Percentiles rank a stretch among this genome's conserved stretches.
Evolutionary conservation across 2,329 filamentous ascomycete genomes (phyloP).

Genomic region (Monosporascus sp.): DNA sequence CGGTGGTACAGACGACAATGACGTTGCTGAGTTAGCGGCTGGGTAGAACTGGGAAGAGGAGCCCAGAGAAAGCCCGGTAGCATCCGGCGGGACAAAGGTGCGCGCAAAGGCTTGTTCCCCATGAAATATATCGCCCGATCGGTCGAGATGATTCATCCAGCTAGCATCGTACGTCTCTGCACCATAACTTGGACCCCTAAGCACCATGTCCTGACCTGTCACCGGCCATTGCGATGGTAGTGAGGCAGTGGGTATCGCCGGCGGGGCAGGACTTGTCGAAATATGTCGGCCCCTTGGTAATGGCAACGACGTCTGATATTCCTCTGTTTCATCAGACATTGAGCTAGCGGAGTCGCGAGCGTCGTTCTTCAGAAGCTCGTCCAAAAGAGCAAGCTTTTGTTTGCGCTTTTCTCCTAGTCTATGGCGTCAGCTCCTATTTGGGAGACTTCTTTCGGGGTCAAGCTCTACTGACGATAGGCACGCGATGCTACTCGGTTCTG

Average conservation of each 20-base stretch:
- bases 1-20: conserved; percentile 14
- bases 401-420: conserved; percentile 36
- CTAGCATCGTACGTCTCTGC: conserved; percentile 15
- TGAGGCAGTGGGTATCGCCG: conserved; percentile 8
- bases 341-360: conserved; percentile 25
- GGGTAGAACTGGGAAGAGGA: conserved; percentile 12
- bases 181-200: conserved; percentile 11
- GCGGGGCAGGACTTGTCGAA: conserved; percentile 19
- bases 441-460: not conserved
- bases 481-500: conserved; percentile 26
- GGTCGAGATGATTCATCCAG: conserved; percentile 14
- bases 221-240: conserved; percentile 10
- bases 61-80: conserved; percentile 6
- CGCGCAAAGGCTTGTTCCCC: conserved; percentile 10
- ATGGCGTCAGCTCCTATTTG: conserved; percentile 10
- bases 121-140: conserved; percentile 9
- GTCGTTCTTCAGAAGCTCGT: conserved; percentile 31
- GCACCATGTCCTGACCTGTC: conserved; percentile 12
- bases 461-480: conserved; percentile 25
- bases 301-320: conserved; percentile 10
- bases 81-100: conserved; percentile 9
- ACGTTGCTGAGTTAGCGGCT: not conserved
- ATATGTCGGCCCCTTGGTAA: conserved; percentile 14
- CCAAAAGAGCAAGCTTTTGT: conserved; percentile 36
- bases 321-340: conserved; percentile 23